Conservation (phyloP, 2,329 filamentous ascomycete genomes). For the Sclerotinia spermophila region DNA sequence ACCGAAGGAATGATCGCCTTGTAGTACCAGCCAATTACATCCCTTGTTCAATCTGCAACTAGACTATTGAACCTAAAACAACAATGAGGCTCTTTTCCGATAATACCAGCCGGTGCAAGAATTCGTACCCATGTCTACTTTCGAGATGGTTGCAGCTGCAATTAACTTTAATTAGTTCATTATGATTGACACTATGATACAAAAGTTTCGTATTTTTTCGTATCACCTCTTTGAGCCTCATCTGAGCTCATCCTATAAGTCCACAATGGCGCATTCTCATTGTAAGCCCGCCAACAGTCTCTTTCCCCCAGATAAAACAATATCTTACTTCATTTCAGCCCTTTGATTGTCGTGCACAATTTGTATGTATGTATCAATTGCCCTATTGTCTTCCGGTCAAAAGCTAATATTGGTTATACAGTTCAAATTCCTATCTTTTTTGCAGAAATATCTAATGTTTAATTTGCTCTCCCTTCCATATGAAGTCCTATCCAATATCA, state of each 20-base stretch:
- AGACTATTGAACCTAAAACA: background rate
- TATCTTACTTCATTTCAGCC: background rate
- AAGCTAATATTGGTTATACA: background rate
- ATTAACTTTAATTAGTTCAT: background rate
- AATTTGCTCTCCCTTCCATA: slow-evolving; percentile 33
- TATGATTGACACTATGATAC: background rate
- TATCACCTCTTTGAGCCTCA: background rate
- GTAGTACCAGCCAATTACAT: background rate
- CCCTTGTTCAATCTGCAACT: slow-evolving; percentile 4
- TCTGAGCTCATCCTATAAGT: background rate
- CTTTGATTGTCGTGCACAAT: background rate
- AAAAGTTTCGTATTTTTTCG: background rate
- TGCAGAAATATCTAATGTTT: slow-evolving; percentile 28
- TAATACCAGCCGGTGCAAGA: too few relatives aligned
- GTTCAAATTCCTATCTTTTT: background rate
- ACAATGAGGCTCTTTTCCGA: background rate
- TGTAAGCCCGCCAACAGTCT: background rate
- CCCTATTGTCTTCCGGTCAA: background rate
- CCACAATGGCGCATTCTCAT: background rate
- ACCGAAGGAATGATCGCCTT: background rate
- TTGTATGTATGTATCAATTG: background rate
- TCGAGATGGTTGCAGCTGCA: background rate
- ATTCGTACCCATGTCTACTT: background rate
- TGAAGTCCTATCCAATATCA: slow-evolving; percentile 34
- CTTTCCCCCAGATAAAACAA: background rate